phyloP scores from a whole-genome alignment of 1,284 basidiomycete species.

The Trichosporon sp. region DNA sequence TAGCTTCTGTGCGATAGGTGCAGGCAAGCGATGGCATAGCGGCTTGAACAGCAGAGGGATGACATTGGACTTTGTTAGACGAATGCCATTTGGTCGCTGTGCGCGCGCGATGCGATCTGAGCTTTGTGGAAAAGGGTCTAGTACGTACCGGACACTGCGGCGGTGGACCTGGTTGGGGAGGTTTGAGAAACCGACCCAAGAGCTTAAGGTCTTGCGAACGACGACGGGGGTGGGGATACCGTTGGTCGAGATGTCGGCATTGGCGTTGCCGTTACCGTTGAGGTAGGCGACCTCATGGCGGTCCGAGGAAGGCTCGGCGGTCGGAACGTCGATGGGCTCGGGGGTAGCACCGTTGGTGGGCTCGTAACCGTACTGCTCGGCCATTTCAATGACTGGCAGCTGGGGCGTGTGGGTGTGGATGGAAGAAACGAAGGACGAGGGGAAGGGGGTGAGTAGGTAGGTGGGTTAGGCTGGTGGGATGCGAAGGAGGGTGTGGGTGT shows the following conservation, averaged over 20 bases:
- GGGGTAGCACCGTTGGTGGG: slow-evolving; percentile 11
- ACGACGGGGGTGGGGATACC: slow-evolving; percentile 11
- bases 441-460: not conserved
- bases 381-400: slow-evolving; percentile 21
- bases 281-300: slow-evolving; percentile 5
- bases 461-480: no score
- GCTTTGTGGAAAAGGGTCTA: not conserved
- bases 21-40: not conserved
- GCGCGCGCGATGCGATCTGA: not conserved
- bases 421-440: not conserved
- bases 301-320: slow-evolving; percentile 8
- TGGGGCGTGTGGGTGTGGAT: slow-evolving; percentile 5
- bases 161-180: slow-evolving; percentile 96
- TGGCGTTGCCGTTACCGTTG: slow-evolving; percentile 10
- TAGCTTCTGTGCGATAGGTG: not conserved
- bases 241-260: slow-evolving; percentile 7
- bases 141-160: slow-evolving; percentile 70
- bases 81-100: not conserved
- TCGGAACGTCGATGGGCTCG: slow-evolving; percentile 5
- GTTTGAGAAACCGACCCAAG: slow-evolving; percentile 71
- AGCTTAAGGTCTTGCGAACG: slow-evolving; percentile 44
- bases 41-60: not conserved
- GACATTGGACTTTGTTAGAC: not conserved
- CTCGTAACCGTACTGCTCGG: slow-evolving; percentile 38
- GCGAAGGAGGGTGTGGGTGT: not conserved